phyloP scores from a whole-genome alignment of 192 early-diverging fungal genomes.

The Paraglomus brasilianum region DNA sequence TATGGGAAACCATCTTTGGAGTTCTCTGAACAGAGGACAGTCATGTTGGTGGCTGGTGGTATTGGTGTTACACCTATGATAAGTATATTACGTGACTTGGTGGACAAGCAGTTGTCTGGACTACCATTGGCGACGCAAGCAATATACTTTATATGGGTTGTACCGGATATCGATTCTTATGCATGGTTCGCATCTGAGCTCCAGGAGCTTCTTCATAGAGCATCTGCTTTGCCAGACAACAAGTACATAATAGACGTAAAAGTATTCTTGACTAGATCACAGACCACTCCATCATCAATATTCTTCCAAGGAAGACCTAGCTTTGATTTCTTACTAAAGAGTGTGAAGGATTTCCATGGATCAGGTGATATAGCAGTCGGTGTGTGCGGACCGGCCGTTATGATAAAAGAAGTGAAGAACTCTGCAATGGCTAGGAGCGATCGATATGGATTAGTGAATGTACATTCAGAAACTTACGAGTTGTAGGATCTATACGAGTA shows the following conservation, averaged over 20 bases:
- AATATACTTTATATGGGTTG: constrained; percentile 44
- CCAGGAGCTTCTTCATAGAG: background rate
- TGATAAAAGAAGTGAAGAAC: constrained; percentile 36
- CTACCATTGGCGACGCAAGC: constrained; percentile 34
- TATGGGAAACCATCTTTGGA: constrained; percentile 40
- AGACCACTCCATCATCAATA: constrained; percentile 23
- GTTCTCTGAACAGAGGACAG: constrained; percentile 34
- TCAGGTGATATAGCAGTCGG: constrained; percentile 34
- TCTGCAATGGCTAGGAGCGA: constrained; percentile 28
- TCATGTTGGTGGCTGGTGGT: constrained; percentile 36
- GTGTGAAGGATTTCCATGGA: constrained; percentile 23
- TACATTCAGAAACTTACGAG: constrained; percentile 45
- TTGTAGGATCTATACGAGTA: constrained; percentile 27
- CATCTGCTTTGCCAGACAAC: background rate
- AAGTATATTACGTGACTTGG: constrained; percentile 38
- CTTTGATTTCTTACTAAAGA: constrained; percentile 29
- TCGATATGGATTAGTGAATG: constrained; percentile 28
- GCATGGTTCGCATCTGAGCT: constrained; percentile 21
- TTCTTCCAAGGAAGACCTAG: constrained; percentile 33
- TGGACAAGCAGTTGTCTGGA: constrained; percentile 35
- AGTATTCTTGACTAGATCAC: constrained; percentile 13
- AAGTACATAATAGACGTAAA: constrained; percentile 16
- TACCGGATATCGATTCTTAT: constrained; percentile 32
- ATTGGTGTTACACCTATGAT: constrained; percentile 47
- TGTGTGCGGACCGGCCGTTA: constrained; percentile 39